Evolutionary conservation across 371 early-diverging fungal genomes (phyloP).

Genomic region (Apophysomyces ossiformis): DNA sequence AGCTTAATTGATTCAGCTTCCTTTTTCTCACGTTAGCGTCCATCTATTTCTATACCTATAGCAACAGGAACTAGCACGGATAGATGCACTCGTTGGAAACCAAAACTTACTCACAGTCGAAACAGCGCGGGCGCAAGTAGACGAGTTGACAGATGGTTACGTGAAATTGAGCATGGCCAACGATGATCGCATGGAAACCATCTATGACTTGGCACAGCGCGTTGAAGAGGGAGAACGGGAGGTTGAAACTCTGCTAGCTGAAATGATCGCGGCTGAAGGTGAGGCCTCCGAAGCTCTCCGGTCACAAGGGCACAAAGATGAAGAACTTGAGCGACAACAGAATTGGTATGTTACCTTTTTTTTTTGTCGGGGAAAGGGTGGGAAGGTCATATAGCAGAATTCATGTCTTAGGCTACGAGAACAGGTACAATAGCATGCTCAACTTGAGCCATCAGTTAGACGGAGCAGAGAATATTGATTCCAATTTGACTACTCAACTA

Average conservation of each 20-base stretch:
- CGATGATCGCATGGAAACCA: slow-evolving; percentile 14
- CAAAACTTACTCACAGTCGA: slow-evolving; percentile 12
- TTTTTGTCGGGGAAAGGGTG: background rate
- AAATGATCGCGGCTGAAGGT: background rate
- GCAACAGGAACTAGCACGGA: slow-evolving; percentile 14
- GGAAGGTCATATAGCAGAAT: background rate
- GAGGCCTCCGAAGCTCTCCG: background rate
- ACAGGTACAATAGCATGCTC: background rate
- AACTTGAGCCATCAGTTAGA: background rate
- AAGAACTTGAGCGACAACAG: background rate
- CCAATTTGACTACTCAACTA: background rate
- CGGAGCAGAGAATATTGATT: slow-evolving; percentile 11
- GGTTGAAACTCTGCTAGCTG: background rate
- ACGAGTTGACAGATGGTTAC: slow-evolving; percentile 11
- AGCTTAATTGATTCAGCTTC: background rate
- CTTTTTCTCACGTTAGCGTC: background rate
- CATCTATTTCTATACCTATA: background rate
- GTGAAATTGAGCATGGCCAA: slow-evolving; percentile 15
- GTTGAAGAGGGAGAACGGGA: slow-evolving; percentile 9
- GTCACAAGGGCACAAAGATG: background rate
- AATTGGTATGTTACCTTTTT: background rate
- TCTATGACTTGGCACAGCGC: background rate
- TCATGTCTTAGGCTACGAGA: background rate
- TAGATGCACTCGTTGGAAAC: slow-evolving; percentile 5
- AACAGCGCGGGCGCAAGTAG: slow-evolving; percentile 17